phyloP scores from a whole-genome alignment of 768 basidiomycete species.

The Lentinula lateritia region DNA sequence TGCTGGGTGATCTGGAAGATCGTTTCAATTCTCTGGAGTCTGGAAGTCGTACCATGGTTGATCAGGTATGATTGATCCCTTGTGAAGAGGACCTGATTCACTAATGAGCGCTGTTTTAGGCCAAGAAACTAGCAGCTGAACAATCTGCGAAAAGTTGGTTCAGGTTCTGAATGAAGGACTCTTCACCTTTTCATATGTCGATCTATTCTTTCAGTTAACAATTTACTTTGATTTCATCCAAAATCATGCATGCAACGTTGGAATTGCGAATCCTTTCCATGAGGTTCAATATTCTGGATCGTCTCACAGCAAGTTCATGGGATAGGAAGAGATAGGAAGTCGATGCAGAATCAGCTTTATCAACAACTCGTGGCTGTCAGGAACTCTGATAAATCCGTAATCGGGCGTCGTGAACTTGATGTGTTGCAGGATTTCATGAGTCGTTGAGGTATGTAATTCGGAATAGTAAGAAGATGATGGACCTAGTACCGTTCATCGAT shows the following conservation, averaged over 20 bases:
- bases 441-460: constrained; percentile 30
- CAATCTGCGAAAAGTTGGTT: constrained; percentile 67
- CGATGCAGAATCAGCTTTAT: constrained; percentile 7
- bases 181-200: no score
- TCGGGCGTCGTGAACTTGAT: constrained; percentile 28
- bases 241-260: no score
- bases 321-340: no score
- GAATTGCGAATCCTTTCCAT: no score
- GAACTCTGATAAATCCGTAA: constrained; percentile 37
- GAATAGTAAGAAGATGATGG: constrained; percentile 28
- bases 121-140: constrained; percentile 57
- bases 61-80: constrained; percentile 39
- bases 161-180: constrained; percentile 25
- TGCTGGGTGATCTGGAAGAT: constrained; percentile 56
- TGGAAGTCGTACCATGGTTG: constrained; percentile 61
- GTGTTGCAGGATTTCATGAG: constrained; percentile 30
- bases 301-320: no score
- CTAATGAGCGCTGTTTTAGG: constrained; percentile 27
- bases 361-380: constrained; percentile 23
- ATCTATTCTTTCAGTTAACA: no score
- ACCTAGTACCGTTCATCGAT: constrained; percentile 27
- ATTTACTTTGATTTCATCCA: no score
- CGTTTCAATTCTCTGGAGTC: constrained; percentile 59
- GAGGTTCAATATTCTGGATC: no score
- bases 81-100: background rate